Evolutionary conservation across 768 basidiomycete genomes (phyloP).

Genomic region (Suillus bovinus): DNA sequence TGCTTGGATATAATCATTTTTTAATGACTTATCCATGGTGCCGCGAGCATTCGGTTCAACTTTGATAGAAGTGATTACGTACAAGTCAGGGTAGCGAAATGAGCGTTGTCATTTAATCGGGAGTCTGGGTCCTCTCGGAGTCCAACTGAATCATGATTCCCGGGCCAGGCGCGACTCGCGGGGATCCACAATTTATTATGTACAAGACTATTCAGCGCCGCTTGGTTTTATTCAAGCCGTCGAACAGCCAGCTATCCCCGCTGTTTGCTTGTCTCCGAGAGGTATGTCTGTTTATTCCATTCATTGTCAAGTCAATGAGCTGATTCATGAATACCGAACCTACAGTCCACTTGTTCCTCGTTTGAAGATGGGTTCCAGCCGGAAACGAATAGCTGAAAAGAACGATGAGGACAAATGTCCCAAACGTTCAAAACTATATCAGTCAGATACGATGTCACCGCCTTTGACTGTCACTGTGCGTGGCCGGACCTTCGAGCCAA

Average conservation of each 20-base stretch:
- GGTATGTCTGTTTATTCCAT: background rate
- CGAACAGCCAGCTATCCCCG: background rate
- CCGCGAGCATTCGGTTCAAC: background rate
- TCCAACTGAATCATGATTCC: background rate
- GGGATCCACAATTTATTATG: background rate
- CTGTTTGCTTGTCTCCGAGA: constrained; percentile 4
- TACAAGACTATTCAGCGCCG: background rate
- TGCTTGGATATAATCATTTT: constrained; percentile 39
- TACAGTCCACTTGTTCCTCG: background rate
- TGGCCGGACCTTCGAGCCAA: constrained; percentile 43
- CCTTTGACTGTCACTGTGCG: constrained; percentile 35
- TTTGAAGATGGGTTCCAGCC: constrained; percentile 6
- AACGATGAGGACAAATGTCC: constrained; percentile 4
- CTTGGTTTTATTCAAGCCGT: background rate
- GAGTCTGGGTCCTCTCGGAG: background rate
- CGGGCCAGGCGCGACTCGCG: constrained; percentile 1
- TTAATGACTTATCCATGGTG: constrained; percentile 37
- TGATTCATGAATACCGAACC: background rate
- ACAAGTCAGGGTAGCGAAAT: background rate
- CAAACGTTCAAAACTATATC: constrained; percentile 30
- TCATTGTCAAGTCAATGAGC: background rate
- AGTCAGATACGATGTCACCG: constrained; percentile 15
- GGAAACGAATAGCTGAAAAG: constrained; percentile 26
- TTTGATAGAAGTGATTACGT: background rate
- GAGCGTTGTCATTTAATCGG: background rate